A percentile compares a stretch with the other conserved stretches of the same genome.
These are phyloP conservation scores for Ceratocystis cubensis DNA, from an alignment of 2,329 filamentous ascomycete species.

Conservation along the genomic window DNA sequence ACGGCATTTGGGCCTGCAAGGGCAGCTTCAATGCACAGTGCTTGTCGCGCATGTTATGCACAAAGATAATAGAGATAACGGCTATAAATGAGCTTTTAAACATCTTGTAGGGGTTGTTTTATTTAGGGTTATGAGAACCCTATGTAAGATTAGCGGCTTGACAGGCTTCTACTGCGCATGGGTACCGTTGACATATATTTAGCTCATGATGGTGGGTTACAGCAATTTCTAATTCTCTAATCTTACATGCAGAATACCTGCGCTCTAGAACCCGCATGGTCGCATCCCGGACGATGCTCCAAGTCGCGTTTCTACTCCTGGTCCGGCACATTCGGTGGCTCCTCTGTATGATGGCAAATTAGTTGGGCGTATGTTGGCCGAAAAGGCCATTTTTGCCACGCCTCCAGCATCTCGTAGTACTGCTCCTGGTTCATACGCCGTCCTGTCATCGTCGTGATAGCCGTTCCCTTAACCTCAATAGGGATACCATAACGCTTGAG, in stretches of 20 bases:
- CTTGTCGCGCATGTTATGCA: neutral
- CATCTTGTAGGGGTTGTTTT: neutral
- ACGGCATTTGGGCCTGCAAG: neutral
- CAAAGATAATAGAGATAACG: neutral
- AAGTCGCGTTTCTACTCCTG: neutral
- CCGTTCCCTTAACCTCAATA: constrained; percentile 25
- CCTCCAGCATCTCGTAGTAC: constrained; percentile 44
- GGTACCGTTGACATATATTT: too few species aligned
- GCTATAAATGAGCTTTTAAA: neutral
- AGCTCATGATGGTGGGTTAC: too few species aligned
- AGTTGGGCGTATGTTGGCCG: constrained; percentile 38
- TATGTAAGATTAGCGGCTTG: too few species aligned
- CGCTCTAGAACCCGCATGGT: too few species aligned
- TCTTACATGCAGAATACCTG: too few species aligned
- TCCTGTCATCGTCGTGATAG: constrained; percentile 33
- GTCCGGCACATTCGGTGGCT: constrained; percentile 14
- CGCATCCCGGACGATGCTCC: too few species aligned
- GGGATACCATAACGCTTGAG: constrained; percentile 35
- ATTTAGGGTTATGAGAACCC: neutral
- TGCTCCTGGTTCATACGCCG: constrained; percentile 42
- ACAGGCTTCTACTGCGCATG: too few species aligned
- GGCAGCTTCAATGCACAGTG: neutral
- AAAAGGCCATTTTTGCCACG: constrained; percentile 57
- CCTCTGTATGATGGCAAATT: constrained; percentile 32
- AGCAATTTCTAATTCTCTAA: too few species aligned